phyloP scores from a whole-genome alignment of 345 rosid species.

The Jatropha curcas region DNA sequence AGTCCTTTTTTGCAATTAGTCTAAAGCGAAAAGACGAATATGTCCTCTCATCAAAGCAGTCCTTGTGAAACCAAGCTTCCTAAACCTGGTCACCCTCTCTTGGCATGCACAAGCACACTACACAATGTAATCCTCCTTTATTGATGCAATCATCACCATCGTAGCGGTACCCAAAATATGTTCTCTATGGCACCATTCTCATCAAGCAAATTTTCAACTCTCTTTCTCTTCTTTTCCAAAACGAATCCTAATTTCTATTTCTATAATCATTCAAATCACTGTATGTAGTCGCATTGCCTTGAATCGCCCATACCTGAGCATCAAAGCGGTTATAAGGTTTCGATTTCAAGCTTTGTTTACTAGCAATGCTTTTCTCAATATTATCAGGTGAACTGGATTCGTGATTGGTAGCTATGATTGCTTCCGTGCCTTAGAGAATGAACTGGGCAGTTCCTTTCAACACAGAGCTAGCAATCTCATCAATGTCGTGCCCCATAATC shows the following conservation, averaged over 20 bases:
- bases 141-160: no score
- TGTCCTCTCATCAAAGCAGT: no score
- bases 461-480: slow-evolving; percentile 69
- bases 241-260: slow-evolving; percentile 66
- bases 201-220: slow-evolving; percentile 49
- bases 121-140: no score
- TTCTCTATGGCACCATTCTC: slow-evolving; percentile 54
- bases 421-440: slow-evolving; percentile 81
- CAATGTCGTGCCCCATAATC: slow-evolving; percentile 61
- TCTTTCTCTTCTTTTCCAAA: slow-evolving; percentile 48
- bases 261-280: slow-evolving; percentile 57
- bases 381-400: slow-evolving; percentile 58
- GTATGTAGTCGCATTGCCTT: slow-evolving; percentile 65
- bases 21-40: no score
- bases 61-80: no score
- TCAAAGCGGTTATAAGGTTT: slow-evolving; percentile 75
- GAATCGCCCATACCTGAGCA: slow-evolving; percentile 60
- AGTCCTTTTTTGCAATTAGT: no score
- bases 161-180: no score
- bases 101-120: no score
- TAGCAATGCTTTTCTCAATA: slow-evolving; percentile 25
- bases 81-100: no score
- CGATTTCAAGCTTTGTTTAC: slow-evolving; percentile 39
- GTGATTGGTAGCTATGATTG: slow-evolving; percentile 59
- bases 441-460: slow-evolving; percentile 77